Conservation (phyloP, 805 yeast species). For the Barnettozyma vustinii region DNA sequence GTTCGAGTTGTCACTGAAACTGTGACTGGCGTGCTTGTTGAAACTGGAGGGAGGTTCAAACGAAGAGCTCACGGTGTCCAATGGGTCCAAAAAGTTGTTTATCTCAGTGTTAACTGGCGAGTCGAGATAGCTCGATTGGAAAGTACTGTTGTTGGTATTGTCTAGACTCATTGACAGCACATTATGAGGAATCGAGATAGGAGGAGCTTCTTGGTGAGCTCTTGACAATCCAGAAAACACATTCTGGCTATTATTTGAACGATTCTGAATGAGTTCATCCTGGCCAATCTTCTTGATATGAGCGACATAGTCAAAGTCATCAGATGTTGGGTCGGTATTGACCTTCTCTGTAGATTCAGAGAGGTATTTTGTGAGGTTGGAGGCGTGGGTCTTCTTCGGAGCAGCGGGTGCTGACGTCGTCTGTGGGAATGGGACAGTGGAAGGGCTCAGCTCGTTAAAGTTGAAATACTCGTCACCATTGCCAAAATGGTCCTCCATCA, state of each 20-base stretch:
- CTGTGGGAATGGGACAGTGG: neutral
- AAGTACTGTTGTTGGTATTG: neutral
- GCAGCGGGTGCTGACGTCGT: conserved; percentile 9
- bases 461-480: conserved; percentile 23
- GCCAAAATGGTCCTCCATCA: conserved; percentile 6
- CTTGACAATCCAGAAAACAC: neutral
- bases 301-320: conserved; percentile 59
- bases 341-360: conserved; percentile 8
- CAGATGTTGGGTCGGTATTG: conserved; percentile 40
- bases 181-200: neutral
- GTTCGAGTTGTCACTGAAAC: conserved; percentile 16
- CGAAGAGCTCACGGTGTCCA: conserved; percentile 22
- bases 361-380: conserved; percentile 24
- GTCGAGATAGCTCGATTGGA: conserved; percentile 19
- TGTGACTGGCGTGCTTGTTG: conserved; percentile 10
- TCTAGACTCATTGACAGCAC: neutral
- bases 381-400: conserved; percentile 4
- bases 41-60: conserved; percentile 25
- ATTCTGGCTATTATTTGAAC: neutral
- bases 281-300: conserved; percentile 55
- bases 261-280: conserved; percentile 22
- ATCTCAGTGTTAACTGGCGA: conserved; percentile 21
- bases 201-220: neutral
- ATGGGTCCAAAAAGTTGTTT: conserved; percentile 24
- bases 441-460: conserved; percentile 9